Evolutionary conservation across 2,329 filamentous ascomycete genomes (phyloP).

Genomic region (Pseudocercospora crystallina): DNA sequence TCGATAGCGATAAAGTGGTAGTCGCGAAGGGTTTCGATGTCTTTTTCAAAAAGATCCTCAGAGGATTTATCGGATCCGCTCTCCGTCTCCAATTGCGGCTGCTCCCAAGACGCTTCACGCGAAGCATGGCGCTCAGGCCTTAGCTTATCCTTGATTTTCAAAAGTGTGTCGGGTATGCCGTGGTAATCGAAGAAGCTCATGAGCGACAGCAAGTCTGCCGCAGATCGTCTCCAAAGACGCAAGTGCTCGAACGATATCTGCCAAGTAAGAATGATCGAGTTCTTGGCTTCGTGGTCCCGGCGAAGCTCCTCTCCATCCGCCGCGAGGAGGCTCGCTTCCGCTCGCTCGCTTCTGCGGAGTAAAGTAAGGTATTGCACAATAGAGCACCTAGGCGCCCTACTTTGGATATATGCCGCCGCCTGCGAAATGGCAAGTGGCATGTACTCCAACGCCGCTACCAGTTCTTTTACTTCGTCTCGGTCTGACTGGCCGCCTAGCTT

Average conservation of each 20-base stretch:
- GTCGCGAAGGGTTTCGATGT: no score
- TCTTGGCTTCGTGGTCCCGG: conserved; percentile 16
- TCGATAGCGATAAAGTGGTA: no score
- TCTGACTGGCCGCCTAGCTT: conserved; percentile 23
- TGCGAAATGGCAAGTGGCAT: conserved; percentile 39
- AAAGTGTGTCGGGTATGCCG: conserved; percentile 13
- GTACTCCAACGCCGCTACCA: conserved; percentile 30
- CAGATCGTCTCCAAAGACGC: conserved; percentile 24
- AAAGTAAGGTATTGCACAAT: conserved; percentile 41
- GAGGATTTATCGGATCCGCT: no score
- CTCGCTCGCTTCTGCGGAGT: conserved; percentile 36
- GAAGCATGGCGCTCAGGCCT: no score
- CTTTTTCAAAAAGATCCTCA: no score
- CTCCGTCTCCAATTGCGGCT: no score
- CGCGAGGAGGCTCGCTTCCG: conserved; percentile 23
- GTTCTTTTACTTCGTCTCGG: no score
- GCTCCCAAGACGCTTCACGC: no score
- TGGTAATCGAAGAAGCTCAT: conserved; percentile 49
- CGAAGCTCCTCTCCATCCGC: neutral
- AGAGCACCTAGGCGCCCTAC: conserved; percentile 30
- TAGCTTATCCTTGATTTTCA: no score
- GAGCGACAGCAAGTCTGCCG: conserved; percentile 46
- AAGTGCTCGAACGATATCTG: conserved; percentile 29
- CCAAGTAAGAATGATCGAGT: conserved; percentile 27
- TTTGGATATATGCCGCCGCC: conserved; percentile 36